Evolutionary conservation across 768 basidiomycete genomes (phyloP).

Genomic region (Boletales sp.): DNA sequence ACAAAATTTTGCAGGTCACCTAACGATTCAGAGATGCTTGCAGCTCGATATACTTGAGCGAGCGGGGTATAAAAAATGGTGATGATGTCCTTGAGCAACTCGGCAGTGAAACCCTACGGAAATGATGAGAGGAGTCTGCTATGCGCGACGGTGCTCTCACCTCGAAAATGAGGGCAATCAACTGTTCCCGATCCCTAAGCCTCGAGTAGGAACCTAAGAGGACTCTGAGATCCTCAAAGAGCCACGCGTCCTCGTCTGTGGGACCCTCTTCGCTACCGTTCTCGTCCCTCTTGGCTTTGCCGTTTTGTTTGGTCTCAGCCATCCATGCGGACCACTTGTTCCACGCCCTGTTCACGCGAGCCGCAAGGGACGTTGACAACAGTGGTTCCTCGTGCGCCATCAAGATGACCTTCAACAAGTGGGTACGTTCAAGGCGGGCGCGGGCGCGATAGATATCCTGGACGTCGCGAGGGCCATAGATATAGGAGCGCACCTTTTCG

Average conservation of each 20-base stretch:
- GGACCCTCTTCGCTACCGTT: conserved; percentile 96
- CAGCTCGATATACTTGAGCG: conserved; percentile 96
- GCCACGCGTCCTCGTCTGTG: conserved; percentile 92
- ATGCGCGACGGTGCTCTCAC: conserved; percentile 36
- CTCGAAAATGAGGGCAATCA: conserved; percentile 95
- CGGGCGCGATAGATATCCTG: conserved; percentile 79
- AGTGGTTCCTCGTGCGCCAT: conserved; percentile 74
- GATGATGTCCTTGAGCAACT: conserved; percentile 95
- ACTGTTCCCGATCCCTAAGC: conserved; percentile 83
- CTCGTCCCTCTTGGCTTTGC: conserved; percentile 9
- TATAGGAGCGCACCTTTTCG: conserved; percentile 82
- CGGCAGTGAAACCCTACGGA: conserved; percentile 84
- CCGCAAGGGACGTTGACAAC: conserved; percentile 74
- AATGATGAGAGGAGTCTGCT: conserved; percentile 1
- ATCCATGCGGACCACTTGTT: conserved; percentile 78
- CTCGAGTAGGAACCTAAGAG: conserved; percentile 75
- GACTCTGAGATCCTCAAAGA: conserved; percentile 87
- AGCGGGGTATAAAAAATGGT: conserved; percentile 97
- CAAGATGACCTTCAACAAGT: conserved; percentile 76
- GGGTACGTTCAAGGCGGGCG: conserved; percentile 70
- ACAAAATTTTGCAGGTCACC: conserved; percentile 91
- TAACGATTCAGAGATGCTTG: conserved; percentile 93
- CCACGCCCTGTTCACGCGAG: conserved; percentile 73
- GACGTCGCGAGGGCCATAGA: conserved; percentile 83
- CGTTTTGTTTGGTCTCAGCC: conserved; percentile 52